Evolutionary conservation across 371 early-diverging fungal species (phyloP).

Genomic region (Mortierella sp.): DNA sequence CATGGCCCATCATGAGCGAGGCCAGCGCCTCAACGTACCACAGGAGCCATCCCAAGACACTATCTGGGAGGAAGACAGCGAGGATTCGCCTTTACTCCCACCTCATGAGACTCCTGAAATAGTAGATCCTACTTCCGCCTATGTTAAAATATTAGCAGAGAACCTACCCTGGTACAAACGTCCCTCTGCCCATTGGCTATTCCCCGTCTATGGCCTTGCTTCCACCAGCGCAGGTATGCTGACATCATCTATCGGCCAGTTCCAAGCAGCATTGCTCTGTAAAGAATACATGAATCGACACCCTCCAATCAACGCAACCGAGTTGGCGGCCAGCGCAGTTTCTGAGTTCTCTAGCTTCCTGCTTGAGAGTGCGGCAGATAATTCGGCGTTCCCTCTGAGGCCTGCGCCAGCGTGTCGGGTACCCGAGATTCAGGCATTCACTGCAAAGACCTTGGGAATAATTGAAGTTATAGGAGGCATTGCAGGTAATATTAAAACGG

Average conservation of each 20-base stretch:
- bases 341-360: background rate
- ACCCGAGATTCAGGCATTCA: slow-evolving; percentile 52
- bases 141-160: slow-evolving; percentile 27
- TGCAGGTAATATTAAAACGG: slow-evolving; percentile 23
- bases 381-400: background rate
- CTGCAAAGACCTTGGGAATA: slow-evolving; percentile 26
- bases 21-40: slow-evolving; percentile 8
- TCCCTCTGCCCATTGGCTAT: slow-evolving; percentile 39
- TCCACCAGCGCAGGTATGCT: slow-evolving; percentile 42
- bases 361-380: background rate
- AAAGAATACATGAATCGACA: slow-evolving; percentile 42
- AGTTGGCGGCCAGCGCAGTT: background rate
- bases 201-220: slow-evolving; percentile 22
- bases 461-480: slow-evolving; percentile 33
- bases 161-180: slow-evolving; percentile 46
- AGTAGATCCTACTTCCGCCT: slow-evolving; percentile 25
- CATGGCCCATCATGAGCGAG: background rate
- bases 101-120: background rate
- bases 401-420: slow-evolving; percentile 16
- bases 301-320: slow-evolving; percentile 23
- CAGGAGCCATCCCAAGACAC: slow-evolving; percentile 14
- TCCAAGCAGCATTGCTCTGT: slow-evolving; percentile 32
- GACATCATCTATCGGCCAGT: slow-evolving; percentile 25
- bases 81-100: slow-evolving; percentile 12
- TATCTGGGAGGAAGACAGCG: slow-evolving; percentile 4